phyloP scores from a whole-genome alignment of 176 grass and related monocot genomes.

The Saccharum spontaneum region DNA sequence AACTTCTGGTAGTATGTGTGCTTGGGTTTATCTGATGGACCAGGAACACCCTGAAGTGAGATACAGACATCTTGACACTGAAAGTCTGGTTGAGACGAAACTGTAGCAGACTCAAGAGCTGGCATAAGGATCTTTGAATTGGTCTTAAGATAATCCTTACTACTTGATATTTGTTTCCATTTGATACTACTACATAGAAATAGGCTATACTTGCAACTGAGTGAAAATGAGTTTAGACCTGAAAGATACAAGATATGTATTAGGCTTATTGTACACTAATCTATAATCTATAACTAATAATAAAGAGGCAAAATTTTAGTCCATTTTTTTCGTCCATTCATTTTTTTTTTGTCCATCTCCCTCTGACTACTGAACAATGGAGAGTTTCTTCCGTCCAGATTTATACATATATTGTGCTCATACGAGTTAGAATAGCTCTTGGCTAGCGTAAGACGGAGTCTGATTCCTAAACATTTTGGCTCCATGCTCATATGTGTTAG shows the following conservation, averaged over 20 bases:
- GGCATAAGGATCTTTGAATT: not conserved
- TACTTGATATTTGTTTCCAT: not conserved
- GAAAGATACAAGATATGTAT: not conserved
- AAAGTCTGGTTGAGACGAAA: slow-evolving; percentile 6
- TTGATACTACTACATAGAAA: not conserved
- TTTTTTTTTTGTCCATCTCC: too few relatives aligned
- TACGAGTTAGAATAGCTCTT: too few relatives aligned
- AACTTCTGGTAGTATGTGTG: slow-evolving; percentile 15
- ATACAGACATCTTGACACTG: not conserved
- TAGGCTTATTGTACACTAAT: too few relatives aligned
- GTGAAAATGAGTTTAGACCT: slow-evolving; percentile 2
- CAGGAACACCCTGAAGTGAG: slow-evolving; percentile 15
- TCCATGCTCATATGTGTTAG: too few relatives aligned
- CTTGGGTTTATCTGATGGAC: slow-evolving; percentile 20
- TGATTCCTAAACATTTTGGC: too few relatives aligned
- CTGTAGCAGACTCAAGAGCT: slow-evolving; percentile 1
- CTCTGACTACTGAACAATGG: too few relatives aligned
- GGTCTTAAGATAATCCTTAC: not conserved
- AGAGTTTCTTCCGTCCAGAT: too few relatives aligned
- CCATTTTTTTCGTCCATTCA: not conserved
- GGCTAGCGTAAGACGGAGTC: too few relatives aligned
- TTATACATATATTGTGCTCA: too few relatives aligned
- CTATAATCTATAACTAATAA: not conserved
- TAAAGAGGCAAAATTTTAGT: not conserved
- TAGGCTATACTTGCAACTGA: not conserved